Evolutionary conservation across 1,284 basidiomycete genomes (phyloP).

Genomic region (Stereum hirsutum): DNA sequence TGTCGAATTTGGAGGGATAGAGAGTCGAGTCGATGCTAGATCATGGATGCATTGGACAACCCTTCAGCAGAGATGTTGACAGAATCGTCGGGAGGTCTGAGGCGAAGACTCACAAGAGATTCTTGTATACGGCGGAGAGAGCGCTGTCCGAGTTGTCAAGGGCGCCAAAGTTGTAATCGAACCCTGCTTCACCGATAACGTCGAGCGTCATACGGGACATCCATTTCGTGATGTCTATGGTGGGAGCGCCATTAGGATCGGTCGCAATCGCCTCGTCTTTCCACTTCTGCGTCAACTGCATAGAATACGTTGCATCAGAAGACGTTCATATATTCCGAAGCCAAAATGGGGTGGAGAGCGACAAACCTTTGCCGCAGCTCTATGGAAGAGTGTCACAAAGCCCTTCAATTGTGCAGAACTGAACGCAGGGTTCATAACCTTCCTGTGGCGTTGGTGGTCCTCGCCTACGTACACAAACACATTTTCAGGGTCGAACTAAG

Average conservation of each 20-base stretch:
- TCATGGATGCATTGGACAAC: background rate
- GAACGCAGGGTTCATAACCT: constrained; percentile 20
- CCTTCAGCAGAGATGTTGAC: background rate
- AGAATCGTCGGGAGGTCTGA: background rate
- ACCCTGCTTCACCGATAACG: constrained; percentile 16
- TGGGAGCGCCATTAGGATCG: background rate
- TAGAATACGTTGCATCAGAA: background rate
- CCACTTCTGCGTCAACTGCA: constrained; percentile 6
- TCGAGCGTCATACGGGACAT: constrained; percentile 13
- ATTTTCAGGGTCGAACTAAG: background rate
- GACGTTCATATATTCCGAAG: background rate
- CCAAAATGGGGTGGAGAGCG: background rate
- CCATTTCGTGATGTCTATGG: constrained; percentile 10
- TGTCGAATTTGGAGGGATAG: constrained; percentile 10
- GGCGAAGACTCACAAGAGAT: constrained; percentile 11
- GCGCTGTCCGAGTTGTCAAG: constrained; percentile 10
- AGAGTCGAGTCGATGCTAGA: constrained; percentile 12
- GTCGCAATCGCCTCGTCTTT: constrained; percentile 3
- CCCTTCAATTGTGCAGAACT: constrained; percentile 7
- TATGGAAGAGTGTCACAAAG: constrained; percentile 13
- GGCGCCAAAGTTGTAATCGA: constrained; percentile 14
- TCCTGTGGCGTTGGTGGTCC: constrained; percentile 19
- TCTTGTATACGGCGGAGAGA: constrained; percentile 10
- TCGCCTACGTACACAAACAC: constrained; percentile 15
- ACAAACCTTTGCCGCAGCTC: background rate